phyloP scores from a whole-genome alignment of 208 protist species.

The Strigomonas oncopelti region DNA sequence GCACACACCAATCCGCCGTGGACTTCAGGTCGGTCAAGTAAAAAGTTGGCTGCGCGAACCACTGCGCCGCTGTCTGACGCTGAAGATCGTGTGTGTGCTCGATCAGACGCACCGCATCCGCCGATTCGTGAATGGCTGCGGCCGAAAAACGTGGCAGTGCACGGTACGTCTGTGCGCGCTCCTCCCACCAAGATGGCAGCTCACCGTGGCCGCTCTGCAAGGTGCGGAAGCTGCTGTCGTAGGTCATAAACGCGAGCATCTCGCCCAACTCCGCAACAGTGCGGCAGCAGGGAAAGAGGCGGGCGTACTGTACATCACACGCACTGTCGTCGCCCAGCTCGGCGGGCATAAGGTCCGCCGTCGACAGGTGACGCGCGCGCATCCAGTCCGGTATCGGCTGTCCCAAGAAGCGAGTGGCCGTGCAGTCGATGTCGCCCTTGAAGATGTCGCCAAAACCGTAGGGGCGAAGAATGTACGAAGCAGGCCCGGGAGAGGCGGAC shows the following conservation, averaged over 20 bases:
- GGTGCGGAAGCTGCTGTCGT: too few relatives aligned
- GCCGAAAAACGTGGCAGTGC: background rate
- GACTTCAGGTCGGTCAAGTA: slow-evolving; percentile 33
- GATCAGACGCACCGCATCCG: slow-evolving; percentile 1
- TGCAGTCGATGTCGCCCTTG: slow-evolving; percentile 19
- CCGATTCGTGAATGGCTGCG: slow-evolving; percentile 21
- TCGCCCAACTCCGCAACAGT: slow-evolving; percentile 25
- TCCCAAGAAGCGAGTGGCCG: slow-evolving; percentile 31
- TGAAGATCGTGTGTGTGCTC: slow-evolving; percentile 10
- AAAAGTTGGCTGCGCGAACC: slow-evolving; percentile 11
- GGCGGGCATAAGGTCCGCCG: slow-evolving; percentile 20
- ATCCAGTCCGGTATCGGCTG: slow-evolving; percentile 30
- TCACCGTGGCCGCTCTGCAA: background rate
- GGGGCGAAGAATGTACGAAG: slow-evolving; percentile 24
- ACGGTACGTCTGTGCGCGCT: slow-evolving; percentile 19
- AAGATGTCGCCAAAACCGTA: slow-evolving; percentile 46
- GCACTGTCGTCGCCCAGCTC: background rate
- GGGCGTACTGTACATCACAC: slow-evolving; percentile 24
- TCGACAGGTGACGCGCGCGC: slow-evolving; percentile 12
- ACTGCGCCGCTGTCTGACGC: background rate
- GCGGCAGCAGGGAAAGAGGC: slow-evolving; percentile 34
- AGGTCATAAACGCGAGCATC: slow-evolving; percentile 23
- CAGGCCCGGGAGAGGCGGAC: background rate
- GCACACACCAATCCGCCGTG: slow-evolving; percentile 28
- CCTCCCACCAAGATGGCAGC: slow-evolving; percentile 32